Evolutionary conservation across 2,329 filamentous ascomycete genomes (phyloP).

Genomic region (Rasamsonia emersonii): DNA sequence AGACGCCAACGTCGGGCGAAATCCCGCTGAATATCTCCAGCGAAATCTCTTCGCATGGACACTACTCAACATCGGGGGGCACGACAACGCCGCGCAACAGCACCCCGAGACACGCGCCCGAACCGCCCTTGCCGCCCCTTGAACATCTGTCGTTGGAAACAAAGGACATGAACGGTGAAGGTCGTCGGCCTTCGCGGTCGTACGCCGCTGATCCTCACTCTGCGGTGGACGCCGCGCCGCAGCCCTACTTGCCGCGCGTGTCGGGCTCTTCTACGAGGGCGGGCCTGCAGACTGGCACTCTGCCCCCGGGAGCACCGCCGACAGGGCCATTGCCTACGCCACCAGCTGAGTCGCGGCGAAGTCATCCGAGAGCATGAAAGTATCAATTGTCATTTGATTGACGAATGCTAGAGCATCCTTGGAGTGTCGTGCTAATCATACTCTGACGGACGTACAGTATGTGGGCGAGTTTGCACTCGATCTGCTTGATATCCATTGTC

Average conservation of each 20-base stretch:
- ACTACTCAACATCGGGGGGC: constrained; percentile 4
- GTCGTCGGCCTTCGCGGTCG: constrained; percentile 21
- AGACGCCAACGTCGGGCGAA: constrained; percentile 62
- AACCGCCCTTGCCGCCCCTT: constrained; percentile 30
- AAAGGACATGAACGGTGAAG: constrained; percentile 22
- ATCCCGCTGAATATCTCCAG: constrained; percentile 51
- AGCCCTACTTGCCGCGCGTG: constrained; percentile 31
- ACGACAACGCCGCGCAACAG: constrained; percentile 14
- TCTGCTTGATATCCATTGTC: too few relatives aligned
- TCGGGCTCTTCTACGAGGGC: constrained; percentile 29
- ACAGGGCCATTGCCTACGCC: constrained; percentile 52
- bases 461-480: too few relatives aligned
- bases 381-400: too few relatives aligned
- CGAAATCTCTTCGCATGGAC: constrained; percentile 21
- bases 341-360: constrained; percentile 21
- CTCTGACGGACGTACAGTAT: background rate
- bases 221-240: constrained; percentile 28
- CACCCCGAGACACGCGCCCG: constrained; percentile 14
- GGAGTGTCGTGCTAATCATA: too few relatives aligned
- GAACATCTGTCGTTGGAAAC: constrained; percentile 38
- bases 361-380: constrained; percentile 8
- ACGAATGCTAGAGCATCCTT: too few relatives aligned
- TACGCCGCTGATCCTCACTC: constrained; percentile 27
- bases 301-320: constrained; percentile 54
- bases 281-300: constrained; percentile 44